phyloP scores from a whole-genome alignment of 78 protist species.

The Dictyostelium intermedium region DNA sequence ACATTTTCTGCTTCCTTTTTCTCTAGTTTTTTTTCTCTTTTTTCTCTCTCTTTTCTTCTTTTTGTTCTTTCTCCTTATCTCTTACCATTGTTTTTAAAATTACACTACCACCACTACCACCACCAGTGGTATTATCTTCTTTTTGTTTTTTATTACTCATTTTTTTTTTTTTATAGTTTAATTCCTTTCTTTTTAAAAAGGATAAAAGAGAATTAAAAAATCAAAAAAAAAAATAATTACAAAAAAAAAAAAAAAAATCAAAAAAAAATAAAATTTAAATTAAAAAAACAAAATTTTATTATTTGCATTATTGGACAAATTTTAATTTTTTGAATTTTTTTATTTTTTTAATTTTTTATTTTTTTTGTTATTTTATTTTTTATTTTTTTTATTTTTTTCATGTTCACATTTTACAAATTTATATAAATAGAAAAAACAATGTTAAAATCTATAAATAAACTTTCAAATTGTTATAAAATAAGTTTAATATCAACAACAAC shows the following conservation, averaged over 20 bases:
- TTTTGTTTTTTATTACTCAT: constrained; percentile 6
- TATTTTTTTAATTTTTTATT: neutral
- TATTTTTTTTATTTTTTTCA: neutral
- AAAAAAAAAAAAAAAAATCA: neutral
- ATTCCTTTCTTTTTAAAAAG: neutral
- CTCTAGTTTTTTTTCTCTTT: constrained; percentile 10
- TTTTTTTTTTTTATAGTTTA: neutral
- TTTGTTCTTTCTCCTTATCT: constrained; percentile 1
- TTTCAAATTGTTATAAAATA: neutral
- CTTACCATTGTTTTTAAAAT: neutral
- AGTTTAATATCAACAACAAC: neutral
- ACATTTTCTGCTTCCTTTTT: neutral
- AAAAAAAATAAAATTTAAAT: neutral
- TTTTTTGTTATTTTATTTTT: neutral
- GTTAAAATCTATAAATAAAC: neutral
- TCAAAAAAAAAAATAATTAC: neutral
- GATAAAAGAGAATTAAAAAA: neutral
- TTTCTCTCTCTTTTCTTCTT: constrained; percentile 37
- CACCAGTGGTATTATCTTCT: neutral
- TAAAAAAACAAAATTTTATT: neutral
- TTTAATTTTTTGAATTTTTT: neutral
- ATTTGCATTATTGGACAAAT: neutral
- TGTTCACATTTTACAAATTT: neutral
- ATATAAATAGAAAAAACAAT: neutral
- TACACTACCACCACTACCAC: neutral